A percentile compares a stretch with the other conserved stretches of the same genome.
Conservation (phyloP, 257 asterid genomes). For the Anisodus acutangulus region DNA sequence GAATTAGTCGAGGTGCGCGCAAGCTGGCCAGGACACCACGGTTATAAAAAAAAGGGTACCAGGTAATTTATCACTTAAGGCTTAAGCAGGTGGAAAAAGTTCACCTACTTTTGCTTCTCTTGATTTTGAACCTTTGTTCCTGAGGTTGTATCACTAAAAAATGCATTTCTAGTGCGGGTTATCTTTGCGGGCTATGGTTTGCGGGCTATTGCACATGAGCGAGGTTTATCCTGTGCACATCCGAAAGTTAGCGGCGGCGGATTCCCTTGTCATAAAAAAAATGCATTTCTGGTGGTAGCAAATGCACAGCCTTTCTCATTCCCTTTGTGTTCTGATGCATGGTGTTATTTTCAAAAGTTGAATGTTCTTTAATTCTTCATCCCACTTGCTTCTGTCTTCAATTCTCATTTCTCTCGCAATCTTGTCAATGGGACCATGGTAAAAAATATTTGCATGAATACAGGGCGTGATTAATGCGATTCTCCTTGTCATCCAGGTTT, state of each 20-base stretch:
- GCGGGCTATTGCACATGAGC: too few species aligned
- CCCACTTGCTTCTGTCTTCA: background rate
- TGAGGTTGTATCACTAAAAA: background rate
- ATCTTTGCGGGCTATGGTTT: too few species aligned
- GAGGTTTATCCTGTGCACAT: too few species aligned
- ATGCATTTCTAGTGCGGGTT: background rate
- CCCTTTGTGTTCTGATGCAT: background rate
- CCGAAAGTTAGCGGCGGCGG: too few species aligned
- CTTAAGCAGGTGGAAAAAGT: background rate
- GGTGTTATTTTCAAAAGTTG: background rate
- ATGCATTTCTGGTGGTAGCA: background rate
- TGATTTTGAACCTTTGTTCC: background rate
- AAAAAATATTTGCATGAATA: background rate
- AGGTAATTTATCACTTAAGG: background rate
- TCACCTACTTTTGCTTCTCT: background rate
- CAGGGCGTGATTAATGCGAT: background rate
- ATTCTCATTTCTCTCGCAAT: background rate
- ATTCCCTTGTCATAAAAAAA: too few species aligned
- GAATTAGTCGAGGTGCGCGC: too few species aligned
- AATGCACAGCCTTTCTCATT: constrained; percentile 1
- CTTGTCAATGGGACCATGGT: background rate
- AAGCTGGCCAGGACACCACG: too few species aligned
- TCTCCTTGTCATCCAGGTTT: constrained; percentile 44
- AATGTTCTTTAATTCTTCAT: background rate
- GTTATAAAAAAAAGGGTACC: too few species aligned